phyloP scores from a whole-genome alignment of 169 alveolate genomes.

The Miamiensis avidus region DNA sequence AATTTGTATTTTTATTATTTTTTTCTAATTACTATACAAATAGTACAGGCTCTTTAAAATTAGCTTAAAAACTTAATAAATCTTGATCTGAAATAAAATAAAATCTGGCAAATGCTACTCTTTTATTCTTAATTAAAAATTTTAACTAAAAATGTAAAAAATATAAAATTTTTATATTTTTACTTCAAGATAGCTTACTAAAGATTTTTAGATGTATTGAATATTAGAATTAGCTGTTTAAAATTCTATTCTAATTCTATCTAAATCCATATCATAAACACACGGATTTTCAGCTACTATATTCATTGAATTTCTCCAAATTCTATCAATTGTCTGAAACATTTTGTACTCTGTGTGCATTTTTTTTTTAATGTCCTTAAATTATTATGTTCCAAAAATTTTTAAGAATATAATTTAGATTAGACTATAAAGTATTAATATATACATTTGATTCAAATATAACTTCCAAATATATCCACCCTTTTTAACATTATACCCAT shows the following conservation, averaged over 20 bases:
- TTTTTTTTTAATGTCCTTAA: too few species aligned
- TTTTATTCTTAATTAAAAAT: neutral
- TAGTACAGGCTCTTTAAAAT: neutral
- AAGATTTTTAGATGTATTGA: neutral
- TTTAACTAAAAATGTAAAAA: too few species aligned
- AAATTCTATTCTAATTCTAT: neutral
- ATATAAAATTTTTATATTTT: too few species aligned
- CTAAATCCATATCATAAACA: neutral
- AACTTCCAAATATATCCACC: neutral
- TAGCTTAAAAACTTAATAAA: neutral
- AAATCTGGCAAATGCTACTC: neutral
- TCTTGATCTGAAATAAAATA: neutral
- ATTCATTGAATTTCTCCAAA: neutral
- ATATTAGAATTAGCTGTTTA: neutral
- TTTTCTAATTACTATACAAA: neutral
- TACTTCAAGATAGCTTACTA: neutral
- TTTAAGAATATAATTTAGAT: too few species aligned
- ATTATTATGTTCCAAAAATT: too few species aligned
- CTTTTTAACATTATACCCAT: neutral
- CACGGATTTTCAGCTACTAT: neutral
- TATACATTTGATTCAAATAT: neutral
- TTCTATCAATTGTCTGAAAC: neutral
- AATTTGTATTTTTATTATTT: too few species aligned
- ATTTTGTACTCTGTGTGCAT: neutral
- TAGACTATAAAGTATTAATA: too few species aligned